Conservation (phyloP, 257 asterid species). For the Solanum chiquidenum region DNA sequence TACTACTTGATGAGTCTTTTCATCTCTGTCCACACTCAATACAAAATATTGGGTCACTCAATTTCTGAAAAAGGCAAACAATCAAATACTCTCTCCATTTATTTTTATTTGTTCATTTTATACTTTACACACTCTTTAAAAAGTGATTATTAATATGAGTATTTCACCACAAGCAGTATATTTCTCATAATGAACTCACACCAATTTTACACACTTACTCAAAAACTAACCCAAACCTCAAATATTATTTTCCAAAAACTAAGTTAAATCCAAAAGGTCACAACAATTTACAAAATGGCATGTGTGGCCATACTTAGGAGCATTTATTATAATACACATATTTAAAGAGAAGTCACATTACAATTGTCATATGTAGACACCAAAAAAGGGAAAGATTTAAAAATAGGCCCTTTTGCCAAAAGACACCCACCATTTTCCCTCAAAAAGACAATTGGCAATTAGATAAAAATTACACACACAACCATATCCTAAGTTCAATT, state of each 20-base stretch:
- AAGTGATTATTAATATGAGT: background rate
- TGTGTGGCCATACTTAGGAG: background rate
- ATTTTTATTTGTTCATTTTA: too few relatives aligned
- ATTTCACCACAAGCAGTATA: background rate
- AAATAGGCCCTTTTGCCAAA: background rate
- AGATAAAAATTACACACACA: background rate
- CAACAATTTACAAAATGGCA: background rate
- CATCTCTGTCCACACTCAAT: background rate
- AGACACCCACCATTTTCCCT: background rate
- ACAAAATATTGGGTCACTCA: background rate
- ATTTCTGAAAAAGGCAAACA: background rate
- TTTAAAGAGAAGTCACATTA: background rate
- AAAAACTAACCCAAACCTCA: background rate
- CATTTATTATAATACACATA: background rate
- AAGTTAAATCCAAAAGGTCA: background rate
- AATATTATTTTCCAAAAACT: background rate
- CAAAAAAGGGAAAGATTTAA: background rate
- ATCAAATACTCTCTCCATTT: background rate
- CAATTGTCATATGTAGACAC: background rate
- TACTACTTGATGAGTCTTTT: background rate
- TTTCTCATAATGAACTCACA: background rate
- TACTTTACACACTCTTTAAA: background rate
- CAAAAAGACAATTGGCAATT: background rate
- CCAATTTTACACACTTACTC: too few relatives aligned
- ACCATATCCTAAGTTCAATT: background rate